Evolutionary conservation across 73 alveolate genomes (phyloP), one percentile per base, ranked within the genome.

Genomic region (Paramecium sexaurelia): DNA sequence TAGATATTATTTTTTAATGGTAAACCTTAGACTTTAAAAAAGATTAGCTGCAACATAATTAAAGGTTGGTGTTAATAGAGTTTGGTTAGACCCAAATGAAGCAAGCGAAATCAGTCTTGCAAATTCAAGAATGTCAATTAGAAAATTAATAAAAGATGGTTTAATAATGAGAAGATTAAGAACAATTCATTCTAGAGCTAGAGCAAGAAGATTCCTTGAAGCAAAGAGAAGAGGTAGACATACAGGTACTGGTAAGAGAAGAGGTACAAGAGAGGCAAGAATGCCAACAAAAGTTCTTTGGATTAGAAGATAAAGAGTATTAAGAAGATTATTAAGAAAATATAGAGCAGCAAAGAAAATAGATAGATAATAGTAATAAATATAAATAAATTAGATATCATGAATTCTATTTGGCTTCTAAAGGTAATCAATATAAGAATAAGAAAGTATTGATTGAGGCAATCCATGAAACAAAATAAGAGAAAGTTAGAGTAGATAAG

Each of bases 1-100:
- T 66, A 66, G 83, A 66, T 66, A 66, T 66, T 66, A 73, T 73
- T 35, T 73, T 73, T 35, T 35, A 35, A 97, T 97, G 99, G 99
- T 96, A 45, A 93, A 92, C 95, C 94, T 96, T 67, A 88, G 98
- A 71, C 96, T 94, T 33, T 94, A 97, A 92, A 94, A 97, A 94
- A 93, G 98, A 82, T 91, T 97, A 36, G 99, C 98, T 35, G 97
- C 99, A 24, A 85, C 99, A 56, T 97, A 96, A 57, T 96, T 97
- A 73, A 95, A 96, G 94, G 95, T 96, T 93, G 99, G 99, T 55
- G 87, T 91, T 78, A 95, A 95, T 82, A 95, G 99, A 94, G 98
- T 97, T 75, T 97, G 99, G 99, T 95, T 98, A 94, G 99, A 98
- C 93, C 99, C 99, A 92, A 98, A 98, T 84, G 99, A 98, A 94